Percentiles rank a stretch among this genome's conserved stretches.
phyloP scores from a whole-genome alignment of 176 grass and related monocot genomes.

The Melocanna baccifera region DNA sequence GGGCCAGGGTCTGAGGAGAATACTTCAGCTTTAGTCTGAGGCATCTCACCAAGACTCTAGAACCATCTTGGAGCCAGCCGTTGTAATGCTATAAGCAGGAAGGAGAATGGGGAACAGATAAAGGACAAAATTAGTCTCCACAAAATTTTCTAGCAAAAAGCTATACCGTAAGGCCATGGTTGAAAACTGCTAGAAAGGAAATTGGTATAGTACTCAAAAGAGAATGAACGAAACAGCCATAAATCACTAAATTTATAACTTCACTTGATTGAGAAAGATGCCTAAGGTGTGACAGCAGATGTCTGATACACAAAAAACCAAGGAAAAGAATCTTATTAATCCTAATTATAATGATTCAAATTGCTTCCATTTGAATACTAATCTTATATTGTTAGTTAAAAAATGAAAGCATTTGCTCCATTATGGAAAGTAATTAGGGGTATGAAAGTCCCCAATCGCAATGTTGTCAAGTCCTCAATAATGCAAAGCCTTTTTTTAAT shows the following conservation, averaged over 20 bases:
- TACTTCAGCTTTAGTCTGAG: conserved; percentile 72
- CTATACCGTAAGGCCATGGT: not conserved
- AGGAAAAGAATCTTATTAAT: not conserved
- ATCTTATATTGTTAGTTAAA: not conserved
- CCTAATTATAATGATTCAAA: not conserved
- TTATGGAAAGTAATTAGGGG: not conserved
- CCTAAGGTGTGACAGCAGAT: not conserved
- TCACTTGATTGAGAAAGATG: not conserved
- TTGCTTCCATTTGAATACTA: not conserved
- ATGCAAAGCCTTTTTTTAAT: not conserved
- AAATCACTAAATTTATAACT: not conserved
- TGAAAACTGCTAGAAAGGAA: not conserved
- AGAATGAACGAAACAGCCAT: conserved; percentile 15
- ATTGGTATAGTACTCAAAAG: not conserved
- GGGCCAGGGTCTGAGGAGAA: conserved; percentile 53
- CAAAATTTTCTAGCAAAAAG: not conserved
- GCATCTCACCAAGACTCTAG: conserved; percentile 56
- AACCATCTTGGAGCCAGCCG: conserved; percentile 70
- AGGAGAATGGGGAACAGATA: not conserved
- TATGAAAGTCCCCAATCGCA: not conserved
- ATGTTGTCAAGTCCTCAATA: not conserved
- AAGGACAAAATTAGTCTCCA: not conserved
- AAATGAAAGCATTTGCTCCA: not conserved
- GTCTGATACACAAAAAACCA: not conserved
- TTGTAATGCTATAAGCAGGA: conserved; percentile 49